Percentiles rank a stretch among this genome's conserved stretches.
Evolutionary conservation across 2,329 filamentous ascomycete species (phyloP).

Genomic region (Trichoderma lentiforme): DNA sequence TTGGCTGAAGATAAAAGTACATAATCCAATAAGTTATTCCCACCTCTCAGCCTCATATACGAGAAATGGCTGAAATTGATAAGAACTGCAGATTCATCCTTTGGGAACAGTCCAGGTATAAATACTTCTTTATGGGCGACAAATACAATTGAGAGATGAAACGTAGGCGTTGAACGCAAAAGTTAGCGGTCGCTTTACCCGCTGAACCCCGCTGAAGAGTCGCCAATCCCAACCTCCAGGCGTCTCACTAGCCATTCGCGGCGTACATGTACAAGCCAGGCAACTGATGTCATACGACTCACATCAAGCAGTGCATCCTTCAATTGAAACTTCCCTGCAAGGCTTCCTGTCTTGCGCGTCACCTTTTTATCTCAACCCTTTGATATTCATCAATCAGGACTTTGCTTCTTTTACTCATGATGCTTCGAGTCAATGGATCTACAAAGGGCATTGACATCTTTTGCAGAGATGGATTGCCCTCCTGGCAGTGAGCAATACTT

Average conservation of each 20-base stretch:
- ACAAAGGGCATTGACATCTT: neutral
- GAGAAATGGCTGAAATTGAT: too few relatives aligned
- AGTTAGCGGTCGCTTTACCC: neutral
- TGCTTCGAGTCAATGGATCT: neutral
- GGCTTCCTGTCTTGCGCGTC: slow-evolving; percentile 3
- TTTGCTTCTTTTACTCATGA: neutral
- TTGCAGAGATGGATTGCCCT: neutral
- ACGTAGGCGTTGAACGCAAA: neutral
- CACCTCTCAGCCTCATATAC: too few relatives aligned
- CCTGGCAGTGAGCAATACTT: slow-evolving; percentile 21
- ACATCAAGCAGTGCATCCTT: neutral
- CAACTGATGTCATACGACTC: neutral
- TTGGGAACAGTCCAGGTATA: neutral
- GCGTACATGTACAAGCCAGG: neutral
- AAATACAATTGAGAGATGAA: neutral
- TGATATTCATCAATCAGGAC: neutral
- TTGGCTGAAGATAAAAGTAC: neutral
- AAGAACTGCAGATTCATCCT: neutral
- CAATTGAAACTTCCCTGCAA: neutral
- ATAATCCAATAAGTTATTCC: neutral
- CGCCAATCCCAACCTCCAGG: neutral
- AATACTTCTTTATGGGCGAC: neutral
- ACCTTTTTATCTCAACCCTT: neutral
- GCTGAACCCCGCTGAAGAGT: neutral
- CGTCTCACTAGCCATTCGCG: neutral